Evolutionary conservation across 192 early-diverging fungal genomes (phyloP).

Genomic region (Coemansia sp.): DNA sequence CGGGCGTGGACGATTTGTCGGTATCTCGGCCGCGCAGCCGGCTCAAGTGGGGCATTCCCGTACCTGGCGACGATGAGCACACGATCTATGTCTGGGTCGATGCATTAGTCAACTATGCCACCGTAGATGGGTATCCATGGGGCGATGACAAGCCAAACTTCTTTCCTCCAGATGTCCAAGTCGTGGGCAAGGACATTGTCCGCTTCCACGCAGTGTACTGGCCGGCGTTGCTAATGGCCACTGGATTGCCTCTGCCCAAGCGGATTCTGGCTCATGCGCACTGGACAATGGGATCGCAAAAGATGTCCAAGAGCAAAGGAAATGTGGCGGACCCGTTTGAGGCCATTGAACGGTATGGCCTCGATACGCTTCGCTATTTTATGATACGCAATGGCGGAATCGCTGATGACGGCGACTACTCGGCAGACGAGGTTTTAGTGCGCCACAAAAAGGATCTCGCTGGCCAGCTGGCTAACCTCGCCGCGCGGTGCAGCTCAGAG

Average conservation of each 20-base stretch:
- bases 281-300: conserved; percentile 86
- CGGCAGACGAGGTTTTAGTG: conserved; percentile 62
- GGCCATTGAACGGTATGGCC: conserved; percentile 72
- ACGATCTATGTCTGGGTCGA: conserved; percentile 99
- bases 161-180: conserved; percentile 78
- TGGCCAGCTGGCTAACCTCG: conserved; percentile 84
- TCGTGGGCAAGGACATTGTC: conserved; percentile 96
- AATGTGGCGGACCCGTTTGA: conserved; percentile 90
- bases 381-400: conserved; percentile 91
- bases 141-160: conserved; percentile 10
- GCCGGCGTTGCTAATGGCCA: conserved; percentile 95
- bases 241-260: conserved; percentile 72
- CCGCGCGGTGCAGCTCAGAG: conserved; percentile 65
- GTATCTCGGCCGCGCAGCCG: conserved; percentile 81
- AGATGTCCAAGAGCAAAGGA: conserved; percentile 96
- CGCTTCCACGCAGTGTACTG: conserved; percentile 98
- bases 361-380: conserved; percentile 88
- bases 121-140: conserved; percentile 87
- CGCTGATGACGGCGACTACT: conserved; percentile 83
- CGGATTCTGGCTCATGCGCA: conserved; percentile 92
- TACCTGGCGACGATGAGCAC: conserved; percentile 85
- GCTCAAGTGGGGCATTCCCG: conserved; percentile 88
- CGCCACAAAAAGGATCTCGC: conserved; percentile 80
- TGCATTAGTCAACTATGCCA: conserved; percentile 91
- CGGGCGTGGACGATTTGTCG: conserved; percentile 75